phyloP scores from a whole-genome alignment of 306 rosid species.

The Comarum palustre region DNA sequence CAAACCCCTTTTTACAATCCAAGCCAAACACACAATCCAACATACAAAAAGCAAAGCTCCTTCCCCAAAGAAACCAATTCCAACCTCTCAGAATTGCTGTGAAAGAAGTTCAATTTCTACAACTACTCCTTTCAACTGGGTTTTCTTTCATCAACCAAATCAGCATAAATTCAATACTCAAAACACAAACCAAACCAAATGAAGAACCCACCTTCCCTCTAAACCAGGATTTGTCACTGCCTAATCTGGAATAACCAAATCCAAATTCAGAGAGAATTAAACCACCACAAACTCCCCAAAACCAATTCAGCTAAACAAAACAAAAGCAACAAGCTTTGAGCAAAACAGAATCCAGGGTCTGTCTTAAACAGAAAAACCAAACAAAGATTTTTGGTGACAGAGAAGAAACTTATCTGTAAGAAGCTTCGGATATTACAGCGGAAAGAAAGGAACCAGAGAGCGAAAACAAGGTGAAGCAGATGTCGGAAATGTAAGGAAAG shows the following conservation, averaged over 20 bases:
- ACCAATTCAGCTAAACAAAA: conserved; percentile 17
- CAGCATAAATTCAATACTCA: background rate
- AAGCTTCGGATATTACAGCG: conserved; percentile 32
- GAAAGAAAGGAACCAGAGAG: conserved; percentile 27
- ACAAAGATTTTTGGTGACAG: conserved; percentile 11
- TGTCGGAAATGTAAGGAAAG: conserved; percentile 28
- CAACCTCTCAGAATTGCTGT: conserved; percentile 5
- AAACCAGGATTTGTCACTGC: conserved; percentile 38
- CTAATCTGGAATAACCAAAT: conserved; percentile 29
- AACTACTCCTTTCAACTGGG: conserved; percentile 25
- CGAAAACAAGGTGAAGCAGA: conserved; percentile 12
- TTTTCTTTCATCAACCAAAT: conserved; percentile 13
- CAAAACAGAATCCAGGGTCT: conserved; percentile 8
- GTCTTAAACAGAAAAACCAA: background rate
- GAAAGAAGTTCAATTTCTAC: conserved; percentile 27
- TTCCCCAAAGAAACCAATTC: conserved; percentile 10
- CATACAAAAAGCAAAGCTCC: conserved; percentile 16
- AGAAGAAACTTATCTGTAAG: conserved; percentile 46
- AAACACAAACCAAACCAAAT: conserved; percentile 11
- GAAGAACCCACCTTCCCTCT: conserved; percentile 28
- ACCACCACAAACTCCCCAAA: conserved; percentile 12
- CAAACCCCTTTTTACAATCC: conserved; percentile 17
- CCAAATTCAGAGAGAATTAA: conserved; percentile 46
- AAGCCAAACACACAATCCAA: conserved; percentile 7
- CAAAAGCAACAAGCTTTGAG: background rate